phyloP scores from a whole-genome alignment of 208 protist genomes.

The Trypanosoma theileri region DNA sequence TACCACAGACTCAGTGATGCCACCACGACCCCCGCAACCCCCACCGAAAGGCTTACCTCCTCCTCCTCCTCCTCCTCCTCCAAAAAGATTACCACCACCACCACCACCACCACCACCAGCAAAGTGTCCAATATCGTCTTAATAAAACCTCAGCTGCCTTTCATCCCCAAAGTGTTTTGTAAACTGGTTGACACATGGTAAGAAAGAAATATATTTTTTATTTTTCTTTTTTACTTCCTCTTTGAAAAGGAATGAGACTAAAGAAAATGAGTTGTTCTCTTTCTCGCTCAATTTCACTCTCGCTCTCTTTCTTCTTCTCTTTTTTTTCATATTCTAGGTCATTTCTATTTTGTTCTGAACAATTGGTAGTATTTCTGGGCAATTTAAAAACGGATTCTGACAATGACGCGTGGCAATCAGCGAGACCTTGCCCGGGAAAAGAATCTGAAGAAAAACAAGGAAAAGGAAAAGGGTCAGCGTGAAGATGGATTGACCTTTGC shows the following conservation, averaged over 20 bases:
- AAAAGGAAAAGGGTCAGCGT: slow-evolving; percentile 73
- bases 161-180: neutral
- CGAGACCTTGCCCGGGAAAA: slow-evolving; percentile 89
- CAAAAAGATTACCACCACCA: neutral
- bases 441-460: slow-evolving; percentile 75
- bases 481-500: slow-evolving; percentile 62
- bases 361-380: neutral
- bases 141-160: neutral
- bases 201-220: too few relatives aligned
- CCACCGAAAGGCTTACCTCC: neutral
- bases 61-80: slow-evolving; percentile 15
- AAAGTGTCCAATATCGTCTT: neutral
- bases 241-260: neutral
- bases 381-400: neutral
- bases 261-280: neutral
- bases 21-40: slow-evolving; percentile 4
- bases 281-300: neutral
- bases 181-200: too few relatives aligned
- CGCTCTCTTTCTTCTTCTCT: slow-evolving; percentile 6
- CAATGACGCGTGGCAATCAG: slow-evolving; percentile 90
- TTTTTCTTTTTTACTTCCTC: neutral
- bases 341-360: neutral
- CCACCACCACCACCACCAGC: slow-evolving; percentile 1
- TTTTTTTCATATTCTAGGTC: slow-evolving; percentile 4
- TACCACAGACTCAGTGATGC: too few relatives aligned